phyloP scores from a whole-genome alignment of 1,139 yeast species.

The Protomyces inundatus region DNA sequence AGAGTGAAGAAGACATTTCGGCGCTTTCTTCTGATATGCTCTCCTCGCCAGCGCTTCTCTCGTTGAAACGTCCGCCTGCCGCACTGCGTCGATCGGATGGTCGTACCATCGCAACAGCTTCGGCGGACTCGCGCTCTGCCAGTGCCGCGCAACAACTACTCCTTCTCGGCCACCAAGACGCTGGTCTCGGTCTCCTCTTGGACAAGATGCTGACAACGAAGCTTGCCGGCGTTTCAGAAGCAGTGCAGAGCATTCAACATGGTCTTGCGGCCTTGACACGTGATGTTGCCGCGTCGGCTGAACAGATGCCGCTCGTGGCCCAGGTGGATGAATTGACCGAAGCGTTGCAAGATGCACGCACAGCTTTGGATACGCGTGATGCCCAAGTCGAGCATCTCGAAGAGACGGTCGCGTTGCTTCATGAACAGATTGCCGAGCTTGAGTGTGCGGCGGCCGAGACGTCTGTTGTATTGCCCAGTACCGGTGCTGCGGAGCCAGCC shows the following conservation, averaged over 20 bases:
- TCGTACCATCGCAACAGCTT: not conserved
- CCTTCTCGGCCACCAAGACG: conserved; percentile 13
- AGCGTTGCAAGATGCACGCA: not conserved
- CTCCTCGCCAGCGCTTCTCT: not conserved
- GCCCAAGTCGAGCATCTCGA: not conserved
- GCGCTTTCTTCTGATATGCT: not conserved
- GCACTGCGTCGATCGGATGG: not conserved
- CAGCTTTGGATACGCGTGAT: not conserved
- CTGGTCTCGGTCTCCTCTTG: conserved; percentile 14
- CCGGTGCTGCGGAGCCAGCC: not conserved
- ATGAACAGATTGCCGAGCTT: conserved; percentile 2
- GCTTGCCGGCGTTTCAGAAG: conserved; percentile 11
- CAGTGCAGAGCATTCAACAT: not conserved
- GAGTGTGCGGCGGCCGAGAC: conserved; percentile 4
- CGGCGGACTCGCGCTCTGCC: not conserved
- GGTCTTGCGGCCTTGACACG: not conserved
- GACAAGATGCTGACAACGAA: conserved; percentile 21
- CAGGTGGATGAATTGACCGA: not conserved
- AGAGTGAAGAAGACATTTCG: not conserved
- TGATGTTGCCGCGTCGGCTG: not conserved
- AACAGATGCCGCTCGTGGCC: not conserved
- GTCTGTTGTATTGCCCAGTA: not conserved
- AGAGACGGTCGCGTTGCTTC: not conserved
- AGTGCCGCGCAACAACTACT: not conserved
- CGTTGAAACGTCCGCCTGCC: not conserved